Evolutionary conservation across 306 rosid species (phyloP).

Genomic region (Betula pendula): DNA sequence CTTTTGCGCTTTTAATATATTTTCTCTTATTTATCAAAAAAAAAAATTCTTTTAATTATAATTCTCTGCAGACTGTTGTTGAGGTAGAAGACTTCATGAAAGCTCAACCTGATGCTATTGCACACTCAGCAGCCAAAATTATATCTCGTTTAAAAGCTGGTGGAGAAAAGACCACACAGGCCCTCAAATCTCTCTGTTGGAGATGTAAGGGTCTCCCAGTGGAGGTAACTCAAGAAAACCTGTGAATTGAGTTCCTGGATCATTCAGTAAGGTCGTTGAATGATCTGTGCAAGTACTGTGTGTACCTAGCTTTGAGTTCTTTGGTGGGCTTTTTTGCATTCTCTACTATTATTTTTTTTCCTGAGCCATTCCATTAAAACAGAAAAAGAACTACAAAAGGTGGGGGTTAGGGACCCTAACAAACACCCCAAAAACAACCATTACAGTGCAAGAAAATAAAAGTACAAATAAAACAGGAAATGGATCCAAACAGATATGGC

Average conservation of each 20-base stretch:
- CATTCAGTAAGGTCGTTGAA: not conserved
- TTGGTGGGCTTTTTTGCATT: not conserved
- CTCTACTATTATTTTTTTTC: too few relatives aligned
- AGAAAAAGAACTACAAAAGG: too few relatives aligned
- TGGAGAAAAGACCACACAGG: conserved; percentile 83
- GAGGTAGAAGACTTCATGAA: conserved; percentile 79
- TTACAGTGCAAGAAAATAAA: too few relatives aligned
- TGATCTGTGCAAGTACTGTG: not conserved
- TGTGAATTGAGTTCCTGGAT: conserved; percentile 14
- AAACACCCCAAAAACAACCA: too few relatives aligned
- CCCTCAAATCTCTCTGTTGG: conserved; percentile 89
- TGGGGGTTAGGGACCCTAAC: too few relatives aligned
- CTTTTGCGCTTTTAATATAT: too few relatives aligned
- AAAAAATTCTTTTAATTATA: conserved; percentile 9
- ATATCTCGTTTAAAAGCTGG: conserved; percentile 79
- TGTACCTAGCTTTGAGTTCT: conserved; percentile 19
- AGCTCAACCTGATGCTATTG: conserved; percentile 91
- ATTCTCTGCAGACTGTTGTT: conserved; percentile 58
- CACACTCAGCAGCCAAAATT: conserved; percentile 81
- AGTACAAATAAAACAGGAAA: too few relatives aligned
- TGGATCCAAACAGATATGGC: too few relatives aligned
- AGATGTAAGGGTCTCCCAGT: conserved; percentile 86
- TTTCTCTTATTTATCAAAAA: too few relatives aligned
- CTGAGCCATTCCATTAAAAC: too few relatives aligned
- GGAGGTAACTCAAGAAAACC: conserved; percentile 59